Evolutionary conservation across 1,139 yeast genomes (phyloP).

Genomic region (Schizosaccharomyces versatilis): DNA sequence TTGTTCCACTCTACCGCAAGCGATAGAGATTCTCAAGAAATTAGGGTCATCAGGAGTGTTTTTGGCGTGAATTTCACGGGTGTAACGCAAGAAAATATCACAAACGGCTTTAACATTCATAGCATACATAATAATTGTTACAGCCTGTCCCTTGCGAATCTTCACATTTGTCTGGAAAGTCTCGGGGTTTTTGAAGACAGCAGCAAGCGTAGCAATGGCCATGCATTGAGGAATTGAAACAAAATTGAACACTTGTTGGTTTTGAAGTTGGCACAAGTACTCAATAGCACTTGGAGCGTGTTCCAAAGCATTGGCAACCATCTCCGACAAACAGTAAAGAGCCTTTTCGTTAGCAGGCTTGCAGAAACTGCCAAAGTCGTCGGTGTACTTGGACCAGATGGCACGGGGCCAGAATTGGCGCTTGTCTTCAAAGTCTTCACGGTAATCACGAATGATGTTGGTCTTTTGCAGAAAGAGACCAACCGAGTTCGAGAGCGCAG

Average conservation of each 20-base stretch:
- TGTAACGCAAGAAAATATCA: constrained; percentile 47
- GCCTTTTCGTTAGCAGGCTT: constrained; percentile 42
- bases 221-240: constrained; percentile 96
- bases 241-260: constrained; percentile 67
- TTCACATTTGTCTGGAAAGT: constrained; percentile 57
- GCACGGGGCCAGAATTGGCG: constrained; percentile 94
- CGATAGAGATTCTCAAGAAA: constrained; percentile 60
- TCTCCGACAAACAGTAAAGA: constrained; percentile 32
- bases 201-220: constrained; percentile 87
- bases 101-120: constrained; percentile 61
- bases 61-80: constrained; percentile 56
- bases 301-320: constrained; percentile 55
- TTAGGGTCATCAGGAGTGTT: constrained; percentile 68
- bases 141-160: constrained; percentile 77
- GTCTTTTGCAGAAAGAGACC: constrained; percentile 88
- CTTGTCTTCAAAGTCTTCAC: constrained; percentile 79
- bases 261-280: constrained; percentile 56
- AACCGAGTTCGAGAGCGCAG: constrained; percentile 45
- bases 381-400: constrained; percentile 64
- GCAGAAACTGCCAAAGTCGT: constrained; percentile 23
- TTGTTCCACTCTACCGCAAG: constrained; percentile 55
- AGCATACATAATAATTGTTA: constrained; percentile 43
- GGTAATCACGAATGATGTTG: constrained; percentile 83
- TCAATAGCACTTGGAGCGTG: constrained; percentile 62
- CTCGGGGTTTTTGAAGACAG: constrained; percentile 58